These are phyloP conservation scores for Lasiodiplodia theobromae DNA, from an alignment of 2,329 filamentous ascomycete species.

Conservation along the genomic window DNA sequence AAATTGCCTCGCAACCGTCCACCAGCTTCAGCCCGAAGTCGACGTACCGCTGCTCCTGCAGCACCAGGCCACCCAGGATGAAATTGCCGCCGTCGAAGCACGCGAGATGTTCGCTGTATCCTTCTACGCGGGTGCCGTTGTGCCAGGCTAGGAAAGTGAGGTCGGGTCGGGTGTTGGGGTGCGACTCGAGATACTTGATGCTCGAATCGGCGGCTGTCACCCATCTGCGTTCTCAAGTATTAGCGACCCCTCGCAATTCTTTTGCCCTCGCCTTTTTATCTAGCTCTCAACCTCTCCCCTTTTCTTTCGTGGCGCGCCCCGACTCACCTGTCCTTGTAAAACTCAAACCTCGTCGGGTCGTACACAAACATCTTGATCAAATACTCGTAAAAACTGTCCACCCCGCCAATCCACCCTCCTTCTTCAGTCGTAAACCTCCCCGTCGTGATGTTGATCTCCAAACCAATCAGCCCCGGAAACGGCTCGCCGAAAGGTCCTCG, in stretches of 20 bases:
- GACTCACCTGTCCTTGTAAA: conserved; percentile 67
- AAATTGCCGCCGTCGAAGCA: conserved; percentile 88
- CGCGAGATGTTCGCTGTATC: conserved; percentile 63
- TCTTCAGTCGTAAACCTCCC: conserved; percentile 71
- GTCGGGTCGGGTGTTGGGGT: conserved; percentile 71
- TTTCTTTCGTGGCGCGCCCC: no score
- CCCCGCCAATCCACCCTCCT: conserved; percentile 80
- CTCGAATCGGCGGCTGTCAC: conserved; percentile 76
- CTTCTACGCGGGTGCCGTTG: conserved; percentile 50
- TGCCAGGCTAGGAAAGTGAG: conserved; percentile 74
- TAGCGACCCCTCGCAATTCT: conserved; percentile 57
- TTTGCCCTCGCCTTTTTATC: no score
- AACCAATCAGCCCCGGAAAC: conserved; percentile 79
- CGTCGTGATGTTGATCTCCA: conserved; percentile 67
- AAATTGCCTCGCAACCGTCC: conserved; percentile 76
- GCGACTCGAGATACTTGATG: conserved; percentile 74
- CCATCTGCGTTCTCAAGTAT: conserved; percentile 58
- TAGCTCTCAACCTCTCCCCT: no score
- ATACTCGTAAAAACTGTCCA: conserved; percentile 87
- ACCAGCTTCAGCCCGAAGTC: conserved; percentile 77
- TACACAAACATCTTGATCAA: conserved; percentile 92
- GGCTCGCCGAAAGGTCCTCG: conserved; percentile 69
- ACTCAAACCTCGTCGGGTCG: conserved; percentile 67
- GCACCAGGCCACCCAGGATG: conserved; percentile 77
- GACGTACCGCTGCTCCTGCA: conserved; percentile 70